Evolutionary conservation across 371 early-diverging fungal genomes (phyloP).

Genomic region (Apophysomyces trapeziformis): DNA sequence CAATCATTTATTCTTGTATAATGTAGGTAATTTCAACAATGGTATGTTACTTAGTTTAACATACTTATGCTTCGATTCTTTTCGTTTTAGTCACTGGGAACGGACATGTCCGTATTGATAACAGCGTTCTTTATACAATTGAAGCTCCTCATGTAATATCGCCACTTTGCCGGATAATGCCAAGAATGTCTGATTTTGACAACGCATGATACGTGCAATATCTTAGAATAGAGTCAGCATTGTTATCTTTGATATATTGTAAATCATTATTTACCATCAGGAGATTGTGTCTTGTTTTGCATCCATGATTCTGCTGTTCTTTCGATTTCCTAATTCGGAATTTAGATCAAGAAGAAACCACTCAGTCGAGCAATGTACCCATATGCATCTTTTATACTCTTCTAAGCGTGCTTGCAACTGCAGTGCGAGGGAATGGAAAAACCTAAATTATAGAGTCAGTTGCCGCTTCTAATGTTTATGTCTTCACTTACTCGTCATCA

Average conservation of each 20-base stretch:
- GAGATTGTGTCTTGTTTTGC: conserved; percentile 37
- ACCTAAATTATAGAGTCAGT: conserved; percentile 20
- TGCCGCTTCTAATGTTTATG: neutral
- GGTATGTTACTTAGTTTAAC: neutral
- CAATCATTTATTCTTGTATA: conserved; percentile 11
- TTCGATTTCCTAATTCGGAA: conserved; percentile 38
- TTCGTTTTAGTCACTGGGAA: neutral
- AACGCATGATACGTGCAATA: conserved; percentile 59
- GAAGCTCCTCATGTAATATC: conserved; percentile 61
- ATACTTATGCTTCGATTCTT: neutral
- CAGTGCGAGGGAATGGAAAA: conserved; percentile 36
- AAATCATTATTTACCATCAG: conserved; percentile 39
- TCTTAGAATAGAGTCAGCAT: conserved; percentile 28
- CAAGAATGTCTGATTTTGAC: conserved; percentile 69
- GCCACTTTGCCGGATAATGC: conserved; percentile 65
- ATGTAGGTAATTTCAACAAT: neutral
- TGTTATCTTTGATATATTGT: neutral
- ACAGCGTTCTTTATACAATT: conserved; percentile 49
- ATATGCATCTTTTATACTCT: conserved; percentile 43
- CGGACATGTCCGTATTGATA: conserved; percentile 35
- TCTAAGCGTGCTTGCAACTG: conserved; percentile 34
- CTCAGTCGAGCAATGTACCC: conserved; percentile 15
- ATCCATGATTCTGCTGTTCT: conserved; percentile 44
- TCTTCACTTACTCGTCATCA: conserved; percentile 43
- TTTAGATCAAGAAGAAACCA: neutral